A percentile compares a stretch with the other conserved stretches of the same genome.
Evolutionary conservation across 257 asterid species (phyloP).

Genomic region (Capsicum baccatum): DNA sequence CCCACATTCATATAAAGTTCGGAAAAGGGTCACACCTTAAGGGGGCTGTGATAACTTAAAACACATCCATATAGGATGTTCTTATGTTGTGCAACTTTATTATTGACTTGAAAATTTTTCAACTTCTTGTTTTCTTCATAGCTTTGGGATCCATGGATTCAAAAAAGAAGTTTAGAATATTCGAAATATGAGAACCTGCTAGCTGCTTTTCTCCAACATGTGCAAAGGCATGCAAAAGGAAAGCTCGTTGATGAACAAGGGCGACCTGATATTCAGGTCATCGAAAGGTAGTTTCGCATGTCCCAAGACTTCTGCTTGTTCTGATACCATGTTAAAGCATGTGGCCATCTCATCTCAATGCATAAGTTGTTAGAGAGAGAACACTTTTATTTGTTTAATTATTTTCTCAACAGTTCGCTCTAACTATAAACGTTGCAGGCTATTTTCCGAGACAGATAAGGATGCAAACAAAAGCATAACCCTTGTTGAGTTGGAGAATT

Average conservation of each 20-base stretch:
- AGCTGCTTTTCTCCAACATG: slow-evolving; percentile 47
- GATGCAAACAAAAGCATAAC: slow-evolving; percentile 46
- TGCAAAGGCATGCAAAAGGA: slow-evolving; percentile 47
- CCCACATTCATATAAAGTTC: not conserved
- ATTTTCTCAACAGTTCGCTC: not conserved
- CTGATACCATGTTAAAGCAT: not conserved
- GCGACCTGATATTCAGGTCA: slow-evolving; percentile 47
- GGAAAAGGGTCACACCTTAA: not conserved
- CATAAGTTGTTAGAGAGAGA: not conserved
- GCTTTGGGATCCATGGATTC: slow-evolving; percentile 66
- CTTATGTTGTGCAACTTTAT: not conserved
- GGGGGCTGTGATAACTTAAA: not conserved
- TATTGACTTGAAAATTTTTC: not conserved
- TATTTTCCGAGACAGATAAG: slow-evolving; percentile 42
- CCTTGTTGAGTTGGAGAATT: slow-evolving; percentile 42
- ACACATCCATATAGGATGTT: not conserved
- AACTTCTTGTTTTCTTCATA: slow-evolving; percentile 34
- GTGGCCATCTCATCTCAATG: not conserved
- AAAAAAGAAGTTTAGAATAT: slow-evolving; percentile 60
- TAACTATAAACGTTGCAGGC: slow-evolving; percentile 31
- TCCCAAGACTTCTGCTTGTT: not conserved
- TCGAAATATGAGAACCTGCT: slow-evolving; percentile 52
- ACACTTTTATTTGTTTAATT: too few species aligned
- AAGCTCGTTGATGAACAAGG: slow-evolving; percentile 46
- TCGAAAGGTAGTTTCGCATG: slow-evolving; percentile 39